A percentile compares a stretch with the other conserved stretches of the same genome.
These are phyloP conservation scores for Pleurotus tuoliensis DNA, from an alignment of 768 basidiomycete species.

Conservation along the genomic window DNA sequence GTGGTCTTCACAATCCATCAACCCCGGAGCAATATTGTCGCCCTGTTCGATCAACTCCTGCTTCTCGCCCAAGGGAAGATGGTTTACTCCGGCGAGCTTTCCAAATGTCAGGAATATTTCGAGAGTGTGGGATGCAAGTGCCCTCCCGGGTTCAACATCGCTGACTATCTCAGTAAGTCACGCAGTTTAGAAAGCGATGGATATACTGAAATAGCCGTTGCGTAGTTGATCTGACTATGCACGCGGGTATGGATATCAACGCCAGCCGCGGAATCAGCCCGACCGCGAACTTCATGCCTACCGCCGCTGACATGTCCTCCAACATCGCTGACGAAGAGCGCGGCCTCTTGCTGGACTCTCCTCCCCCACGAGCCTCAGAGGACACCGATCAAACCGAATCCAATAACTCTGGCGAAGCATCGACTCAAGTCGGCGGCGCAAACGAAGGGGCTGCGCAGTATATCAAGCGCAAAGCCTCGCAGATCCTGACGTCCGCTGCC, in stretches of 20 bases:
- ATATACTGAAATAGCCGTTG: not conserved
- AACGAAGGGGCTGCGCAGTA: conserved; percentile 22
- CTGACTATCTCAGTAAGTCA: conserved; percentile 87
- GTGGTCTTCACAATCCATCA: conserved; percentile 98
- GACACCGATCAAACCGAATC: conserved; percentile 53
- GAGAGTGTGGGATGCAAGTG: conserved; percentile 75
- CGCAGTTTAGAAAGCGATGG: not conserved
- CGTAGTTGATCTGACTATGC: conserved; percentile 71
- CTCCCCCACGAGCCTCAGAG: conserved; percentile 30
- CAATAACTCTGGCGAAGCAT: conserved; percentile 36
- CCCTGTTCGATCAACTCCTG: conserved; percentile 89
- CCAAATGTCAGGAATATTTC: conserved; percentile 79
- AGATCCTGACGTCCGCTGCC: conserved; percentile 59
- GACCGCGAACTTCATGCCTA: conserved; percentile 35
- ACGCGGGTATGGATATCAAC: conserved; percentile 39
- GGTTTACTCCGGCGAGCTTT: conserved; percentile 79
- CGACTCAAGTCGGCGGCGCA: conserved; percentile 30
- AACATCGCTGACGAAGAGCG: conserved; percentile 70
- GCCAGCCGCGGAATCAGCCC: conserved; percentile 30
- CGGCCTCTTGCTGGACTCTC: conserved; percentile 33
- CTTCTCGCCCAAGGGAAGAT: conserved; percentile 80
- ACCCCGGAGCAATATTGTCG: conserved; percentile 95
- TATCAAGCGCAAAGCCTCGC: conserved; percentile 71
- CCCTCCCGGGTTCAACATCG: conserved; percentile 94
- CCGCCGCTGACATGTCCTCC: conserved; percentile 31